Evolutionary conservation across 495 filamentous ascomycete species (phyloP), one percentile per base, ranked within the genome.

Genomic region (Xylaria sp.): DNA sequence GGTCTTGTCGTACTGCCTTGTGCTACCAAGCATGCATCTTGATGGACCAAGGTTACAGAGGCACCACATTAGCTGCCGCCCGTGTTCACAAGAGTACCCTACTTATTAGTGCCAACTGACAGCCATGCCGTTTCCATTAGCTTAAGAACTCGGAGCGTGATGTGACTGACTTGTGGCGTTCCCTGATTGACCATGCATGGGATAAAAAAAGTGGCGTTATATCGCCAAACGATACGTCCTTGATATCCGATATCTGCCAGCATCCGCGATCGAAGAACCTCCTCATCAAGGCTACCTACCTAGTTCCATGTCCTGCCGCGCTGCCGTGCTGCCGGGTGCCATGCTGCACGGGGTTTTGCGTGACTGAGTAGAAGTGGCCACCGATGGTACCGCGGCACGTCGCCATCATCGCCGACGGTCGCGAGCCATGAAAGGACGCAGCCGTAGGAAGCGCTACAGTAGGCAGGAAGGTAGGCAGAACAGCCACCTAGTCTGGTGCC

Each of bases 31-130:
- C 46, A 48, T 24, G 24, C 26, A 37, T 15, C 12, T 59, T 24
- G 1, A 44, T 61, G 53, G 24, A 35, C 41, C 26, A 59, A 59
- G 37, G 66, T 68, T 46, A 14, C 48, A 68, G 26, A 48, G 41
- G 31, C 66, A 68, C 66, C 29, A 26, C 66, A 61, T 68, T 59
- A 68, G 53, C 66, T 33, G 50, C 52, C 41, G 53, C 17, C 24
- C 66, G 37, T 59, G 66, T 59, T 35, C 21, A 61, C 35, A 35
- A 55, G 64, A n/a, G n/a, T n/a, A n/a, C 35, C 35, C 35, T 12
- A 15, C 63, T 12, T 41, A 29, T 43, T 14, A 59, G 29, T 37
- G 59, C 35, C 37, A 19, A 26, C n/a, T 24, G 64, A 46, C 37
- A 64, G 11, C 50, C 9, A 21, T 26, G 44, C 63, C 31, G 3